Percentiles rank a stretch among this genome's conserved stretches.
phyloP scores from a whole-genome alignment of 257 asterid genomes.

The Solanum chiquidenum region DNA sequence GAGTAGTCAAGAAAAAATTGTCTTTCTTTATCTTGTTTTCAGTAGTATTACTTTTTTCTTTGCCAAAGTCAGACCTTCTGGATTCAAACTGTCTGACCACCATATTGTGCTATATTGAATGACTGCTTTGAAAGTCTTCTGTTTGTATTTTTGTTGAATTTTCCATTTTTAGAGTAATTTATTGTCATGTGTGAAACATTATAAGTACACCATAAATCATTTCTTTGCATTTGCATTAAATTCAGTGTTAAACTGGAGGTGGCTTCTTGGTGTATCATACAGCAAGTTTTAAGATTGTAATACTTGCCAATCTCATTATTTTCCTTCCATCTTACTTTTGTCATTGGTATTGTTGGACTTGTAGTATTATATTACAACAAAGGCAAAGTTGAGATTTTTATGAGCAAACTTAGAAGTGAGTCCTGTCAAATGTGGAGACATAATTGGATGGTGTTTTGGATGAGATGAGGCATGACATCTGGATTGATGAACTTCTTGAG shows the following conservation, averaged over 20 bases:
- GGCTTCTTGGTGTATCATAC: not conserved
- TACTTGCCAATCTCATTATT: not conserved
- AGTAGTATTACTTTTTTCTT: not conserved
- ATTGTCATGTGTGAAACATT: conserved; percentile 14
- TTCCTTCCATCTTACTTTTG: not conserved
- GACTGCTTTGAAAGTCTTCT: conserved; percentile 17
- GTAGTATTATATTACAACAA: not conserved
- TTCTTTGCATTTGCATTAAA: not conserved
- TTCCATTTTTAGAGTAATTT: conserved; percentile 20
- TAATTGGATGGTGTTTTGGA: conserved; percentile 47
- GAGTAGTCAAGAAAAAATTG: not conserved
- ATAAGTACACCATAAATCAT: not conserved
- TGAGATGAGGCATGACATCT: conserved; percentile 76
- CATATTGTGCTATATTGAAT: conserved; percentile 4
- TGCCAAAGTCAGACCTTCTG: conserved; percentile 38
- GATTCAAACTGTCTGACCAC: conserved; percentile 39
- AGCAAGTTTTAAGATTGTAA: not conserved
- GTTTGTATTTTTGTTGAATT: conserved; percentile 23
- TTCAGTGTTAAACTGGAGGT: not conserved
- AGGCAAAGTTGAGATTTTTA: not conserved
- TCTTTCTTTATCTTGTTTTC: not conserved
- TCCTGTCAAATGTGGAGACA: conserved; percentile 27
- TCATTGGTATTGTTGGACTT: not conserved
- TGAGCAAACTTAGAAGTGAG: not conserved
- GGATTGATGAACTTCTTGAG: conserved; percentile 47